Base-by-base conservation (phyloP, 1,139 yeast genomes). In the Nakaseomyces delphensis region DNA sequence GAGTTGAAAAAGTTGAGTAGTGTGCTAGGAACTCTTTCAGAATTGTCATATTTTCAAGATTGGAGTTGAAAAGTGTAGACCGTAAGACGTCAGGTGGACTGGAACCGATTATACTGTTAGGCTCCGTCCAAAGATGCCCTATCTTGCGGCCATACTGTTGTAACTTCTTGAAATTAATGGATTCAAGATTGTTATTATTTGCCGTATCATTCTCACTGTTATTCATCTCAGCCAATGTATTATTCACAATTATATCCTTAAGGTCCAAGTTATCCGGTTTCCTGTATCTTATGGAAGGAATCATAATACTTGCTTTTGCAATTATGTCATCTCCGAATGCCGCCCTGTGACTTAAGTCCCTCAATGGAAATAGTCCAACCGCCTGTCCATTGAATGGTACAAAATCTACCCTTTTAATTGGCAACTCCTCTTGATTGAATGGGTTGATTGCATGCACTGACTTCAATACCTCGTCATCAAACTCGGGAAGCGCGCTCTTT, bases 81-180 rank as follows among this genome's bases (percentile, higher is more conserved):
- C 58, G 44, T 7, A 56, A 15, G 28, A 54, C 46, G 41, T 56
- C 59, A 10, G 49, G 51, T 6, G 58, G 55, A 29, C 50, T 48
- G 9, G 40, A 36, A 27, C 36, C 45, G 39, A 45, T 42, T n/a
- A 38, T 28, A 19, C 30, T 33, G 10, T 35, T 18, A 8, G 40
- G 39, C 2, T 28, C 41, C 14, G 49, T 36, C 55, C 55, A 51
- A 11, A 51, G 39, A 9, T 36, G 28, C 5, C 30, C 21, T 25
- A 43, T 41, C 15, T 33, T 28, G n/a, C 24, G 32, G 9, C 47
- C 33, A 3, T 38, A 29, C 11, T 39, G 39, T 19, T 46, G 21
- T 20, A 48, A 36, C 5, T 39, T 24, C 11, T 40, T 38, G 24
- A 49, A 36, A 11, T 21, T n/a, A 8, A 13, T 21, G 8, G 15